Base-by-base conservation (phyloP, 2,329 filamentous ascomycete species). In the Calonectria montana region DNA sequence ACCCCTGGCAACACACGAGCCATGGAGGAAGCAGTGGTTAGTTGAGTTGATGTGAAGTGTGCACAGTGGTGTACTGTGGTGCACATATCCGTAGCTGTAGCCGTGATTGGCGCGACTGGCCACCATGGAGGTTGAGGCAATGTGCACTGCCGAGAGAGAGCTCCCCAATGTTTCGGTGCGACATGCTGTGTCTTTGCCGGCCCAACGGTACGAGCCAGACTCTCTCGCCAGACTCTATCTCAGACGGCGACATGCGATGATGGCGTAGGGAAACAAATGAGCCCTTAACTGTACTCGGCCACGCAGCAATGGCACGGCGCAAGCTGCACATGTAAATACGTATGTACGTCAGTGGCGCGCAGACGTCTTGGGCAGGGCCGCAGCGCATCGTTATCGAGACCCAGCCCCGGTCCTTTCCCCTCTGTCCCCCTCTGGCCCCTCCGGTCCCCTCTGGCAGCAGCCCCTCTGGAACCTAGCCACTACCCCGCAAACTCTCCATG, bases 401-500 rank as follows among this genome's bases (percentile, higher is more conserved):
- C 53, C n/a, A 37, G 53, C 53, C 53, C 37, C 21, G 57, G 37
- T 41, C 35, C 12, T 29, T 45, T 62, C 37, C 57, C 37, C 37
- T 45, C 39, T 21, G 39, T 7, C 37, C 53, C 48, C 45, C 50
- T 27, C 9, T 6, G 29, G 5, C 29, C 29, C 29, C 1, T 31
- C 31, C 13, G 31, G 59, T 41, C 61, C 64, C 66, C 64, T 48
- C 31, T 48, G 31, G 31, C 48, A 25, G 48, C 27, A 25, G 48
- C 27, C 48, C 48, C 31, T 35, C 31, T 35, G 31, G 31, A 35
- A 35, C 31, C 10, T 35, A 35, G 31, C 31, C 31, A 35, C 43
- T 67, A 71, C 69, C 69, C 69, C 69, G 69, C 69, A 71, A 63
- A 67, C 69, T 66, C 69, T 67, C 37, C 37, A 23, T 70, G 63